Evolutionary conservation across 1,284 basidiomycete species (phyloP), one percentile per base, ranked within the genome.

Genomic region (Leccinum pachyderme): DNA sequence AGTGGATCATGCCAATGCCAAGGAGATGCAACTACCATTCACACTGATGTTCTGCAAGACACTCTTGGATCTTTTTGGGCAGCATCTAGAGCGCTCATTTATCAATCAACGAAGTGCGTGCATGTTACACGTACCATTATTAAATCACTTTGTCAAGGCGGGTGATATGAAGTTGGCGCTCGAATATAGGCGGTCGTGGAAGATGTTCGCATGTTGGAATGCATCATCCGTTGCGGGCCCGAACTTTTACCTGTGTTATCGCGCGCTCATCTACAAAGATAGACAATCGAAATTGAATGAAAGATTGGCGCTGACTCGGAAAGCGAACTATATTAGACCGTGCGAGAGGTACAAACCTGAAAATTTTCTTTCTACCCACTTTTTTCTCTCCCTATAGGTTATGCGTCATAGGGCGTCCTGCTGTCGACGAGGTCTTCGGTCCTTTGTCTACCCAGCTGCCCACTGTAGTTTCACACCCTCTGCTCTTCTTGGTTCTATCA

Each of bases 241-340:
- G 31, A 27, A 5, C 29, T n/a, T 2, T 49, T 2, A 5, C 12
- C 39, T 24, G 47, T 25, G 27, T 43, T 46, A 49, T 49, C 44
- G 39, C 47, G 7, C 25, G 52, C 27, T 28, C 22, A 39, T 6
- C 11, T 41, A 9, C 39, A 35, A 31, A 32, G 25, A 37, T 39
- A 7, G 1, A 15, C 13, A 45, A 18, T 45, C 28, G 9, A 46
- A 0, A 11, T 24, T 24, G 41, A 35, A 24, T 39, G 22, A 25
- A 54, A 47, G 22, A 48, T 57, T 35, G 15, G 24, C 59, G 63
- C 59, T 32, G 1, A 18, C 18, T 18, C 18, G 18, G 18, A 15
- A 3, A 6, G 8, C 4, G 4, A n/a, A 24, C 24, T 53, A 64
- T 49, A 53, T 29, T 7, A 18, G 27, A 35, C 7, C 18, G 15